Base-by-base conservation (phyloP, 2,329 filamentous ascomycete species). In the Pseudopyrenochaeta lycopersici region DNA sequence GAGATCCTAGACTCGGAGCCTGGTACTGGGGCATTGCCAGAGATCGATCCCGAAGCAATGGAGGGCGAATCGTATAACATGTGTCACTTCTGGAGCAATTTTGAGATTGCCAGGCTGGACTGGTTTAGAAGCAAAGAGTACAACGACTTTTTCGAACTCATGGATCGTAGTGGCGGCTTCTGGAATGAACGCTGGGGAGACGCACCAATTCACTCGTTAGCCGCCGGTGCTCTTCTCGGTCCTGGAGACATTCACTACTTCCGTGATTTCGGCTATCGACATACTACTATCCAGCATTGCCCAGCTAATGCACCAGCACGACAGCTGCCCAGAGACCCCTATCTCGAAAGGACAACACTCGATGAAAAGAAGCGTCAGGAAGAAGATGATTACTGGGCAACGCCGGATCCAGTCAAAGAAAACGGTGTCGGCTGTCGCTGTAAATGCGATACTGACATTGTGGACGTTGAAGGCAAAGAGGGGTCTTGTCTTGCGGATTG, bases 61-160 rank as follows among this genome's bases (percentile, higher is more conserved):
- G 94, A 98, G 74, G 92, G 92, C 60, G 95, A 99, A 76, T 91
- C 88, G 68, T 99, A 99, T 83, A 99, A 99, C 80, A 99, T 99
- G 95, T 99, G 95, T 76, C 95, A 99, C 81, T 99, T 97, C 82
- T 99, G 95, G 95, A 97, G 92, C 76, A 99, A 99, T 77, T 99
- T 99, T 66, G 95, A 99, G 78, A 99, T 99, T 79, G 95, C 95
- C 12, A 88, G 88, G 54, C 85, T 99, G 56, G 90, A 91, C 79
- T 99, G 92, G 87, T 98, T 98, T 85, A 88, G 95, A 66, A 97
- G 93, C 81, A 94, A 97, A 79, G 90, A 92, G 72, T 99, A 99
- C 75, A 90, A 96, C 67, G 95, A 97, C 63, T 99, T 99, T 77
- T 99, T 99, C 77, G 84, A 97, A 70, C 96, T 96, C 90, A 97